Base-by-base conservation (phyloP, 1,284 basidiomycete genomes). In the Tylopilus sp. region DNA sequence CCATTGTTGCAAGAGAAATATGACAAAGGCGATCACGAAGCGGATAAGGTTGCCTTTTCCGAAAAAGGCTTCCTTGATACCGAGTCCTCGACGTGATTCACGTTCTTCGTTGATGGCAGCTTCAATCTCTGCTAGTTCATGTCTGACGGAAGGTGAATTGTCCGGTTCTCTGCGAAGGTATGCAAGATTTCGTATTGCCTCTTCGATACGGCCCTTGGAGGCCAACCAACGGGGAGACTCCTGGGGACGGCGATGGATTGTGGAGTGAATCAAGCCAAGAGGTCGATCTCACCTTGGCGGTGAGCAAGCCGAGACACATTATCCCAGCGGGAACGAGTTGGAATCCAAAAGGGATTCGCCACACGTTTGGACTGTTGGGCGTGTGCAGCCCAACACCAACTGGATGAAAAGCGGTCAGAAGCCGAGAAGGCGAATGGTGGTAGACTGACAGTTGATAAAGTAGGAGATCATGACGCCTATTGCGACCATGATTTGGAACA, bases 401-500 rank as follows among this genome's bases (percentile, higher is more conserved):
- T 86, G 56, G 3, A 36, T 28, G 34, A 5, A 41, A 29, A 38
- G n/a, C 25, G 9, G 12, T 43, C 4, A 34, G 19, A 10, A 10
- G 1, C 5, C 34, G 34, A 34, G 2, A 16, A 31, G 13, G 15
- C 13, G 33, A 9, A 10, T 10, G 2, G 11, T 6, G 8, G 16
- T 18, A 12, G 6, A 67, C 82, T 49, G 52, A 87, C 84, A 77
- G 58, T 89, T 87, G 54, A 87, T 74, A 63, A 87, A 89, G 65
- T 89, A 89, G 0, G 84, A 86, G 40, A 89, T 71, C 84, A 88
- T 87, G 49, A 87, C 84, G 30, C 85, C 85, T 41, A 77, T 64
- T 15, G 84, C 82, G 33, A 90, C 86, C 77, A 90, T 84, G 66
- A 92, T 82, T 63, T 93, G 89, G 76, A 92, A 90, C 25, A 88